Base-by-base conservation (phyloP, 164 flowering plant genomes). In the Dillenia suffruticosa region DNA sequence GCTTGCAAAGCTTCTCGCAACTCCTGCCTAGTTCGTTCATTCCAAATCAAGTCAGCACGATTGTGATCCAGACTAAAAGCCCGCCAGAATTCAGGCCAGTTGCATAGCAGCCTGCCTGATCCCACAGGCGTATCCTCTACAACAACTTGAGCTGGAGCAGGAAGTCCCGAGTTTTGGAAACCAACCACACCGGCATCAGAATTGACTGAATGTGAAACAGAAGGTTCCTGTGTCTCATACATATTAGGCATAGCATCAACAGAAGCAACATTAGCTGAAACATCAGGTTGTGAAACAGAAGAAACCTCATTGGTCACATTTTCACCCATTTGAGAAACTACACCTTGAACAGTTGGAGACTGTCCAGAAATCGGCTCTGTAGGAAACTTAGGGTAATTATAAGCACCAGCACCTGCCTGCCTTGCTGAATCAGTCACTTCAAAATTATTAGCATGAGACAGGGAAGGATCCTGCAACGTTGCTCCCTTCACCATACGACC, bases 21-120 rank as follows among this genome's bases (percentile, higher is more conserved):
- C 66, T 94, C 99, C 74, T 94, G 97, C 79, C 99, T 73, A 6
- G 96, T 91, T 9, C 96, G 90, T 77, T 94, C 99, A 74, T 94
- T 94, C 99, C 99, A 94, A 17, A 94, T 88, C 64, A 94, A 77
- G 73, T 94, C 97, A 15, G 99, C 99, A 73, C 97, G 99, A 67
- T 94, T 94, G 59, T 94, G 99, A 72, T 94, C 99, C 63, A 94
- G 86, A 71, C 88, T 83, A 79, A 94, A 94, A 58, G 91, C 99
- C 62, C 94, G 82, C 97, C 99, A 94, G 73, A 94, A 94, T 73
- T 88, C 99, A 69, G 83, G 86, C 99, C 97, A 94, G 76, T 94
- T 94, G 70, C 87, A 84, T 17, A 94, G 78, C 57, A 91, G 77
- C 67, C 96, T 77, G 52, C 99, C 97, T 75, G 93, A 94, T 57